Conservation (phyloP, 2,329 filamentous ascomycete species). For the Exophiala mesophila region DNA sequence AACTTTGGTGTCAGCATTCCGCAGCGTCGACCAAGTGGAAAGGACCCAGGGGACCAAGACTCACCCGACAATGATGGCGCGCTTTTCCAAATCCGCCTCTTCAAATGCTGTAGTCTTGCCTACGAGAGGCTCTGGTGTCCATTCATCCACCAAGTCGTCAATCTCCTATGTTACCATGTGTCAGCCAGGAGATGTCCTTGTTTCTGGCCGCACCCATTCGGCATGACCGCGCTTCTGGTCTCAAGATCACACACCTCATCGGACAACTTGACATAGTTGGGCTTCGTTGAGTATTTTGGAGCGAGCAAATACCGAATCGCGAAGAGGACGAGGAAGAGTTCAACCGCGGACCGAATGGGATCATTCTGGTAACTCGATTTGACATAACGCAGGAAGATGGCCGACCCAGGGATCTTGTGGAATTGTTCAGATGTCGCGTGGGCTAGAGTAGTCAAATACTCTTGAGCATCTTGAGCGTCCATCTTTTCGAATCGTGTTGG, state of each 20-base stretch:
- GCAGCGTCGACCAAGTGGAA: no score
- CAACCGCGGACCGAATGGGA: slow-evolving; percentile 85
- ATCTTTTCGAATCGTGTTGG: slow-evolving; percentile 35
- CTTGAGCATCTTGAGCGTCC: slow-evolving; percentile 54
- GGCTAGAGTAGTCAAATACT: slow-evolving; percentile 48
- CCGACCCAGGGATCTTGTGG: slow-evolving; percentile 87
- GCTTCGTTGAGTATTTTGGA: slow-evolving; percentile 88
- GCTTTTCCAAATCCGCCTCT: slow-evolving; percentile 73
- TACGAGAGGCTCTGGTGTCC: slow-evolving; percentile 90
- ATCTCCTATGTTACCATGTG: slow-evolving; percentile 59
- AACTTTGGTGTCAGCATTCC: no score
- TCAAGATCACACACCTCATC: slow-evolving; percentile 62
- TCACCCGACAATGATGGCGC: slow-evolving; percentile 84
- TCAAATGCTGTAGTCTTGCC: slow-evolving; percentile 68
- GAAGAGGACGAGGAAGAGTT: slow-evolving; percentile 90
- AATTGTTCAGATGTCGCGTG: slow-evolving; percentile 61
- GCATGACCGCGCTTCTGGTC: no score
- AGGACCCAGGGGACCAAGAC: slow-evolving; percentile 25
- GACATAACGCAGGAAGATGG: slow-evolving; percentile 91
- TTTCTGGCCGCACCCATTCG: neutral
- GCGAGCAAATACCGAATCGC: slow-evolving; percentile 89
- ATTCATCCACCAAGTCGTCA: slow-evolving; percentile 93
- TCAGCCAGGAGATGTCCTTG: neutral
- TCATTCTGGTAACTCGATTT: slow-evolving; percentile 97
- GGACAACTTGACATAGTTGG: slow-evolving; percentile 80